Percentiles rank a stretch among this genome's conserved stretches.
Evolutionary conservation across 2,329 filamentous ascomycete genomes (phyloP).

Genomic region (Ilyonectria sp.): DNA sequence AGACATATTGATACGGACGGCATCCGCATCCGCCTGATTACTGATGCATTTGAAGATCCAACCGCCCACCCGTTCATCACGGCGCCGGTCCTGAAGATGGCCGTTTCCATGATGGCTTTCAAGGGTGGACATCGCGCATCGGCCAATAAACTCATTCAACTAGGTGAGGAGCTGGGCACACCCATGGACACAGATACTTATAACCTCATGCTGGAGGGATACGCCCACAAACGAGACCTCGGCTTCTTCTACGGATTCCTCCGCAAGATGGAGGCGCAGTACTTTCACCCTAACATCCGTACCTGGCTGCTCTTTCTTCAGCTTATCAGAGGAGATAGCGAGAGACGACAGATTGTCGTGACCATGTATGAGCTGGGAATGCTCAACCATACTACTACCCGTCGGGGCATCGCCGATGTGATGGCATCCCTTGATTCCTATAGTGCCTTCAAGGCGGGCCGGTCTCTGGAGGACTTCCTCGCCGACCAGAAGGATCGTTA

Average conservation of each 20-base stretch:
- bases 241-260: slow-evolving; percentile 59
- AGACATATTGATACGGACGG: slow-evolving; percentile 55
- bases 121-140: slow-evolving; percentile 53
- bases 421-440: slow-evolving; percentile 63
- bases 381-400: slow-evolving; percentile 55
- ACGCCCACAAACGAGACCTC: slow-evolving; percentile 57
- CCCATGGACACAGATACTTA: slow-evolving; percentile 62
- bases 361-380: slow-evolving; percentile 63
- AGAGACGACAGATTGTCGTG: slow-evolving; percentile 61
- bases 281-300: slow-evolving; percentile 57
- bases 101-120: slow-evolving; percentile 59
- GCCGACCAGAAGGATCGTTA: slow-evolving; percentile 59
- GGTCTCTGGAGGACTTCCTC: slow-evolving; percentile 56
- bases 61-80: slow-evolving; percentile 55
- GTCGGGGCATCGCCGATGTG: slow-evolving; percentile 57
- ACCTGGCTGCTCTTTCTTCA: slow-evolving; percentile 66
- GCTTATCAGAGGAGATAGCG: slow-evolving; percentile 73
- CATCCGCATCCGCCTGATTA: slow-evolving; percentile 57
- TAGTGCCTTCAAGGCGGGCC: slow-evolving; percentile 55
- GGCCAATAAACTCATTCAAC: slow-evolving; percentile 55
- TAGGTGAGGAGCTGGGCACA: slow-evolving; percentile 56
- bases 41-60: slow-evolving; percentile 56
- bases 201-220: slow-evolving; percentile 63
- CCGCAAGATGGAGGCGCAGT: slow-evolving; percentile 57
- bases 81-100: slow-evolving; percentile 58